phyloP scores from a whole-genome alignment of 768 basidiomycete species.

The Hypholoma fasciculare region DNA sequence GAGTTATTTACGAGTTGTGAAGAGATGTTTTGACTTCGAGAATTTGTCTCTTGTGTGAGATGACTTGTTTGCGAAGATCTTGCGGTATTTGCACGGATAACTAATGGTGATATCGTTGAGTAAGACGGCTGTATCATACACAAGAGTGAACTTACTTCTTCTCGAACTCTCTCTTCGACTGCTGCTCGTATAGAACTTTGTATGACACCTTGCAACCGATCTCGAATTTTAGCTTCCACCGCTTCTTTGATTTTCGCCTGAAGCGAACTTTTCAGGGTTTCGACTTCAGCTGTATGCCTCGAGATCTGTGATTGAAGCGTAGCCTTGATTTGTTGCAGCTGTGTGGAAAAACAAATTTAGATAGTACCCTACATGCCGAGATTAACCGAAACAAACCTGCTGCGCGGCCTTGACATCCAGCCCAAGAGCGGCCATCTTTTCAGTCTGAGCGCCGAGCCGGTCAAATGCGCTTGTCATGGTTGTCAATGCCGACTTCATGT shows the following conservation, averaged over 20 bases:
- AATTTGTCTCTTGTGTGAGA: constrained; percentile 42
- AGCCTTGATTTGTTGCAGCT: constrained; percentile 41
- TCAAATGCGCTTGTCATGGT: constrained; percentile 45
- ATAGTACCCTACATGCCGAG: background rate
- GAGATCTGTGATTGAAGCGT: constrained; percentile 39
- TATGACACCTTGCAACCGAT: constrained; percentile 34
- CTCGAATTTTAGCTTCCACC: constrained; percentile 39
- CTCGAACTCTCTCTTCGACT: constrained; percentile 41
- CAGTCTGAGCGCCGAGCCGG: constrained; percentile 44
- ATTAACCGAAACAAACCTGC: constrained; percentile 34
- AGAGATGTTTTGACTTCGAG: constrained; percentile 42
- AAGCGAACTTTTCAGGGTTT: constrained; percentile 32
- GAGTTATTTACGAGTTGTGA: constrained; percentile 45
- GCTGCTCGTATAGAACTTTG: constrained; percentile 29
- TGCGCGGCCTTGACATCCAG: constrained; percentile 44
- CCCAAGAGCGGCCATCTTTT: constrained; percentile 41
- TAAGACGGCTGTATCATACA: background rate
- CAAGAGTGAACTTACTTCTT: constrained; percentile 35
- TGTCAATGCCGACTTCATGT: constrained; percentile 44
- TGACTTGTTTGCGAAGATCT: constrained; percentile 37
- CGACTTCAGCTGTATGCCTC: constrained; percentile 38
- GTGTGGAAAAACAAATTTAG: constrained; percentile 5
- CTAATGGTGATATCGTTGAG: constrained; percentile 23
- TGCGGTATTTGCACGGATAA: constrained; percentile 42
- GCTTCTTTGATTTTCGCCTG: constrained; percentile 40